phyloP scores from a whole-genome alignment of 2,329 filamentous ascomycete species.

The Ceratocystis cacaofunesta region DNA sequence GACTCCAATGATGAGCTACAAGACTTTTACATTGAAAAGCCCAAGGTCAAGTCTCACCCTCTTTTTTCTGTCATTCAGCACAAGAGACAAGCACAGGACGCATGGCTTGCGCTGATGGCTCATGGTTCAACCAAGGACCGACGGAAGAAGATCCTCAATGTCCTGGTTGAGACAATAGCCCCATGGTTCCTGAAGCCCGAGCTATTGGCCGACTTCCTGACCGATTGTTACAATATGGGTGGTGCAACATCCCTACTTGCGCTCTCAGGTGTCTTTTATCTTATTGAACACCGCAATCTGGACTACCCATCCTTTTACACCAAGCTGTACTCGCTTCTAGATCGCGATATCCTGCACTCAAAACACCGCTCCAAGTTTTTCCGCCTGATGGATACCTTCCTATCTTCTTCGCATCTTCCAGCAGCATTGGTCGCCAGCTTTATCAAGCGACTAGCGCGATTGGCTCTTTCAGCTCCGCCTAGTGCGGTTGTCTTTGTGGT shows the following conservation, averaged over 20 bases:
- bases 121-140: constrained; percentile 54
- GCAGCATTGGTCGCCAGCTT: constrained; percentile 86
- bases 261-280: constrained; percentile 82
- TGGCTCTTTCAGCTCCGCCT: constrained; percentile 78
- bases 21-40: constrained; percentile 50
- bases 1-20: constrained; percentile 49
- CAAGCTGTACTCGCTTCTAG: constrained; percentile 85
- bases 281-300: constrained; percentile 84
- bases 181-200: constrained; percentile 85
- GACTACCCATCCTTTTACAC: constrained; percentile 91
- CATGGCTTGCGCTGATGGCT: constrained; percentile 68
- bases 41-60: constrained; percentile 51
- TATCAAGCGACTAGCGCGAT: constrained; percentile 76
- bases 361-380: constrained; percentile 91
- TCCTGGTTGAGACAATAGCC: constrained; percentile 63
- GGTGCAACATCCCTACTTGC: constrained; percentile 79
- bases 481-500: constrained; percentile 76
- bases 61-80: constrained; percentile 53
- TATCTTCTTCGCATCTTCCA: constrained; percentile 82
- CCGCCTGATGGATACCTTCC: constrained; percentile 77
- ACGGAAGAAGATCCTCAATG: constrained; percentile 61
- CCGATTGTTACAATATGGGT: constrained; percentile 78
- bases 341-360: constrained; percentile 75
- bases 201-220: constrained; percentile 87
- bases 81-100: constrained; percentile 68